These are phyloP conservation scores for Calocybe gambosa DNA, from an alignment of 1,284 basidiomycete species.

Conservation along the genomic window DNA sequence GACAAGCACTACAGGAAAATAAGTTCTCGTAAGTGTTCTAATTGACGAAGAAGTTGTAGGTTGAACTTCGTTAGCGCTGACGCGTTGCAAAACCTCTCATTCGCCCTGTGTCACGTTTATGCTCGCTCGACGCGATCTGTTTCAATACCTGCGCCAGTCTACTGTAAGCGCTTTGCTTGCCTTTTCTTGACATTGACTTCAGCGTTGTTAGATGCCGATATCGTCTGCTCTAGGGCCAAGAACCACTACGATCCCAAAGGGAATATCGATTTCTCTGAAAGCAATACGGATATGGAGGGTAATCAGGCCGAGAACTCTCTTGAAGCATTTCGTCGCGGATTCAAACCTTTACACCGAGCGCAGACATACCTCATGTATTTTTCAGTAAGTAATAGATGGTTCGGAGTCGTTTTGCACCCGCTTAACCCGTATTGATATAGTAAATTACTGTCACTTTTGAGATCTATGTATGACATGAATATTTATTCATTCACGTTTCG, in stretches of 20 bases:
- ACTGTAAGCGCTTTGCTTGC: conserved; percentile 46
- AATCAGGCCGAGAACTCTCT: conserved; percentile 38
- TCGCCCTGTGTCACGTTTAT: conserved; percentile 76
- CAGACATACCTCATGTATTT: conserved; percentile 62
- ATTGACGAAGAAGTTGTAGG: background rate
- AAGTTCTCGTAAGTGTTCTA: conserved; percentile 22
- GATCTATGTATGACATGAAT: too few species aligned
- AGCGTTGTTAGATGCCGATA: conserved; percentile 54
- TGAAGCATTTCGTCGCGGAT: conserved; percentile 46
- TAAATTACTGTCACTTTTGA: too few species aligned
- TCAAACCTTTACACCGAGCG: conserved; percentile 48
- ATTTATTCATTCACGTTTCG: background rate
- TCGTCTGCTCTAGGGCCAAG: conserved; percentile 75
- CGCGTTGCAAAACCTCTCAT: conserved; percentile 63
- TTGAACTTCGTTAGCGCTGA: conserved; percentile 42
- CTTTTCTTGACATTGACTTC: background rate
- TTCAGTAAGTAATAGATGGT: conserved; percentile 29
- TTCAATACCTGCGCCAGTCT: conserved; percentile 78
- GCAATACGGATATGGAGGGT: conserved; percentile 37
- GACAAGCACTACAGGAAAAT: conserved; percentile 23
- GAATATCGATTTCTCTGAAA: conserved; percentile 48
- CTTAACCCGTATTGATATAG: too few species aligned
- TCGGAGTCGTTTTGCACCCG: too few species aligned
- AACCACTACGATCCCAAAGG: conserved; percentile 71
- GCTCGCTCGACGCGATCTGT: conserved; percentile 79